Evolutionary conservation across 2,329 filamentous ascomycete genomes (phyloP).

Genomic region (Sclerotinia borealis): DNA sequence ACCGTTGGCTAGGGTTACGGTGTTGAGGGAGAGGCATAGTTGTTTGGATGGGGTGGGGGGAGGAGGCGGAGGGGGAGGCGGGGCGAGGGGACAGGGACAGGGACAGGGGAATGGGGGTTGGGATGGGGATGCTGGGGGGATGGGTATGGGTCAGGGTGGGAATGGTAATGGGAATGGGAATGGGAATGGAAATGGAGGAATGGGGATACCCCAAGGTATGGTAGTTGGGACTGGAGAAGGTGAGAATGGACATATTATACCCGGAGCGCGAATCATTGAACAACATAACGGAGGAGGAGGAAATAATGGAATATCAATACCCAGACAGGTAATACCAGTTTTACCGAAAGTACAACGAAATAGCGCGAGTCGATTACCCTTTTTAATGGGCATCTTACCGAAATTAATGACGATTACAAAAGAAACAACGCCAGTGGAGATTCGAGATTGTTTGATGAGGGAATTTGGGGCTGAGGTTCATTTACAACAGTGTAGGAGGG

Average conservation of each 20-base stretch:
- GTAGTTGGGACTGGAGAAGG: not conserved
- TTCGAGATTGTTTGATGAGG: conserved; percentile 48
- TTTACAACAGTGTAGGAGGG: conserved; percentile 31
- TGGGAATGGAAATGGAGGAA: conserved; percentile 9
- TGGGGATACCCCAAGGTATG: not conserved
- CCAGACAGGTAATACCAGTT: conserved; percentile 20
- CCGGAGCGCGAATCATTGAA: conserved; percentile 23
- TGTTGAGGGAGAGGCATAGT: conserved; percentile 30
- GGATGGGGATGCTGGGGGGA: not conserved
- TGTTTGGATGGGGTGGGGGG: conserved; percentile 27
- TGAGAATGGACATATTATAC: conserved; percentile 10
- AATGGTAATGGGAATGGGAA: conserved; percentile 12
- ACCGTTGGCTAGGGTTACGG: conserved; percentile 30
- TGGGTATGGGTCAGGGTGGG: conserved; percentile 2
- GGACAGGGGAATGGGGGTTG: conserved; percentile 7
- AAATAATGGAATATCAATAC: conserved; percentile 24
- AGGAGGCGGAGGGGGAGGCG: not conserved
- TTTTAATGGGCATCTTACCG: conserved; percentile 54
- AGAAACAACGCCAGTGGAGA: conserved; percentile 54
- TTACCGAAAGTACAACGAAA: conserved; percentile 32
- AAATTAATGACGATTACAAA: conserved; percentile 52
- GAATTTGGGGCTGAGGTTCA: conserved; percentile 32
- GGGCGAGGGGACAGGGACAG: not conserved
- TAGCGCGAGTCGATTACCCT: conserved; percentile 38
- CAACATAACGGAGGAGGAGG: conserved; percentile 27